Evolutionary conservation across 768 basidiomycete species (phyloP), one percentile per base, ranked within the genome.

Genomic region (Leccinum broughii): DNA sequence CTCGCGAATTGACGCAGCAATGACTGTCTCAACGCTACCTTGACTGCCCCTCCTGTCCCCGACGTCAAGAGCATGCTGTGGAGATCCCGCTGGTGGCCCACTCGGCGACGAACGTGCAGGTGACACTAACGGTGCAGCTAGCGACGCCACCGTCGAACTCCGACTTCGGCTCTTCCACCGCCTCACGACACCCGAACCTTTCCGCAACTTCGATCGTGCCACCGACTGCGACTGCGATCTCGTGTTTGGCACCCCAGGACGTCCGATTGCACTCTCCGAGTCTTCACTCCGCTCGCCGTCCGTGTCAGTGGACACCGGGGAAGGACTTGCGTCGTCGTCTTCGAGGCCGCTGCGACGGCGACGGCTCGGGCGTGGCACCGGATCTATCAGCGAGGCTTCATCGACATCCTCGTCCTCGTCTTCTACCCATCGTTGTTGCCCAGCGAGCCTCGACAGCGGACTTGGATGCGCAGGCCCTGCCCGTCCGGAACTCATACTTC

Each of bases 21-120:
- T 84, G 6, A 93, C 86, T 0, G 92, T 93, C 17, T 83, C 81
- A 32, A 90, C 80, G 62, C 90, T 92, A 68, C 85, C 89, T 20
- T 76, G 77, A 2, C 89, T 90, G 17, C 81, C 79, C 41, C 80
- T 81, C 57, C 81, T 83, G 5, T 65, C 68, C 13, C 85, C 56
- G 41, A 54, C 41, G 3, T 59, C 68, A 22, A 55, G 44, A 7
- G 3, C 0, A 17, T 70, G 67, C 14, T 54, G 56, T 48, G 72
- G 39, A 66, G 66, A 51, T 64, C 58, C 14, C 59, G 54, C 13
- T 10, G 34, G 26, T 9, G 56, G 24, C 17, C 59, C 51, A 54
- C 55, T 54, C 6, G 60, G 59, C 17, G 70, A 66, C 44, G 64
- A 64, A 35, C 58, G 55, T 17, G 59, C 32, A 22, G 66, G 64